phyloP scores from a whole-genome alignment of 140 eudicot species.

The Senecio squalidus region DNA sequence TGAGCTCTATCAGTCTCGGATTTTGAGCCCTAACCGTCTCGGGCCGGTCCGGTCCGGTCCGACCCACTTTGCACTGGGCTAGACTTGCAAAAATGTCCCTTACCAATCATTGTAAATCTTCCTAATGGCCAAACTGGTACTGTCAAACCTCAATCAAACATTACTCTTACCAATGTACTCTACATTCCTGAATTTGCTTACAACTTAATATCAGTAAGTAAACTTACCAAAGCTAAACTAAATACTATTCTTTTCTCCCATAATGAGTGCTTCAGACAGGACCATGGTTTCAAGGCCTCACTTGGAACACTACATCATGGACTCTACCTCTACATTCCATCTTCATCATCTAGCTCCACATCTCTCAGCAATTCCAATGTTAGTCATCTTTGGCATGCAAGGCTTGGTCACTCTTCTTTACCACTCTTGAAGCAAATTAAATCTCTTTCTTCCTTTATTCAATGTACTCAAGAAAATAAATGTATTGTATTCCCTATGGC shows the following conservation, averaged over 20 bases:
- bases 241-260: neutral
- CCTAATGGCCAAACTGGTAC: neutral
- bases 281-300: neutral
- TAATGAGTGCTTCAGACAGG: neutral
- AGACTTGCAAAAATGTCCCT: neutral
- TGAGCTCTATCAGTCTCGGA: too few relatives aligned
- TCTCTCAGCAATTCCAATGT: neutral
- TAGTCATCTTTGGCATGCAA: neutral
- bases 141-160: neutral
- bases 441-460: neutral
- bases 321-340: neutral
- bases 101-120: neutral
- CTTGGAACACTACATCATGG: neutral
- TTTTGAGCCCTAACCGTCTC: too few relatives aligned
- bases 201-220: neutral
- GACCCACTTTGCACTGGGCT: too few relatives aligned
- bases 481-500: neutral
- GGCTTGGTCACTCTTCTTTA: neutral
- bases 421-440: neutral
- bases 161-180: neutral
- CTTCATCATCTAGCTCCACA: neutral
- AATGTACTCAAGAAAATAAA: neutral
- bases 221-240: neutral
- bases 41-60: too few relatives aligned
- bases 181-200: neutral